Conservation (phyloP, 2,329 filamentous ascomycete genomes). For the Hymenoscyphus occultus region DNA sequence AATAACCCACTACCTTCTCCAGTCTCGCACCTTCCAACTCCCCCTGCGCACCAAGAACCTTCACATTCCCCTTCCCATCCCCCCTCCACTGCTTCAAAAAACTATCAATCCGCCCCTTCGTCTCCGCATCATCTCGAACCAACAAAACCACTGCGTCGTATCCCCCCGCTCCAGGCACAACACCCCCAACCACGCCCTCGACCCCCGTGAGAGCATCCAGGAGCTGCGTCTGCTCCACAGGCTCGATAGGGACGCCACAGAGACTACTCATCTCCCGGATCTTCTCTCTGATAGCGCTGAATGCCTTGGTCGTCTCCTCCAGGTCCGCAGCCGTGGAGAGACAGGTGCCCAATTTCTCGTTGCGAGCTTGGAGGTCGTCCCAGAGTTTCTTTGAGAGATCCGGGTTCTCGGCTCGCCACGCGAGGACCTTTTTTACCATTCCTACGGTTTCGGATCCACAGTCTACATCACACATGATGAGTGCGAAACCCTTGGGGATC, state of each 20-base stretch:
- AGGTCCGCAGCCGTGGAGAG: constrained; percentile 48
- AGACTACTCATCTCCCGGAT: constrained; percentile 73
- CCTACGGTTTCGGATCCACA: constrained; percentile 90
- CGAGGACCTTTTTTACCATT: constrained; percentile 91
- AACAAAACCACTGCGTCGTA: constrained; percentile 86
- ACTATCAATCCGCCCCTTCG: constrained; percentile 55
- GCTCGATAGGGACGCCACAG: constrained; percentile 85
- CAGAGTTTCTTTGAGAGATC: constrained; percentile 68
- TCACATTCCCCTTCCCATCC: constrained; percentile 59
- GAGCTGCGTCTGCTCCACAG: constrained; percentile 76
- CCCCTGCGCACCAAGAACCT: constrained; percentile 66
- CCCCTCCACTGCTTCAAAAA: constrained; percentile 66
- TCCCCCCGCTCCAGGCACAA: constrained; percentile 91
- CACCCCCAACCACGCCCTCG: constrained; percentile 81
- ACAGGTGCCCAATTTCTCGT: constrained; percentile 66
- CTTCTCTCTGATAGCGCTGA: constrained; percentile 53
- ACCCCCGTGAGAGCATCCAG: constrained; percentile 70
- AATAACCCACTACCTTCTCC: constrained; percentile 41
- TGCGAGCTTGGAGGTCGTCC: constrained; percentile 69
- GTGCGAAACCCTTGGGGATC: constrained; percentile 68
- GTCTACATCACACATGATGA: constrained; percentile 95
- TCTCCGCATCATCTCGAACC: constrained; percentile 68
- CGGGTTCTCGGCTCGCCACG: constrained; percentile 68
- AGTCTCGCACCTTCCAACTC: constrained; percentile 64
- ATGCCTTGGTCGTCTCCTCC: constrained; percentile 45